These are phyloP conservation scores for Eucalyptus victrix DNA, from an alignment of 345 rosid species.

Conservation along the genomic window DNA sequence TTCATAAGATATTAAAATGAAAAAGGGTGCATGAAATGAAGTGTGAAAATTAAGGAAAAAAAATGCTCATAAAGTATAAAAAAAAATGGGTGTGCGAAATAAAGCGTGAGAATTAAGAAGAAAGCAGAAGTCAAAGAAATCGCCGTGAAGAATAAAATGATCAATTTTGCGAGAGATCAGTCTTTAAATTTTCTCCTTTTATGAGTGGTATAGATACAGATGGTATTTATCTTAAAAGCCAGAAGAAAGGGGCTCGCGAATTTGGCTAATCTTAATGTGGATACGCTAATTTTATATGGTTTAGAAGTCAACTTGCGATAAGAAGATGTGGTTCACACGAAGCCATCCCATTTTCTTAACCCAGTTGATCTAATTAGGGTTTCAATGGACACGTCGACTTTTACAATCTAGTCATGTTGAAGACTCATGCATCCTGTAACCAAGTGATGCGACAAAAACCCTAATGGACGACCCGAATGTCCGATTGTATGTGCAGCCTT, in stretches of 20 bases:
- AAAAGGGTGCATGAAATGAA: not conserved
- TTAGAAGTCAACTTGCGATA: not conserved
- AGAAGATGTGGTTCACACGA: not conserved
- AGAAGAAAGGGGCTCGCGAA: not conserved
- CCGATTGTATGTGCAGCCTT: not conserved
- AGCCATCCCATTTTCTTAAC: not conserved
- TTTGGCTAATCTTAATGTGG: not conserved
- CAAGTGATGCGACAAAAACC: not conserved
- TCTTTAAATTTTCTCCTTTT: not conserved
- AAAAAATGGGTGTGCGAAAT: not conserved
- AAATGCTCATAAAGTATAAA: not conserved
- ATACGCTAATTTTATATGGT: not conserved
- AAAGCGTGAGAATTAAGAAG: not conserved
- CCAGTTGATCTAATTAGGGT: not conserved
- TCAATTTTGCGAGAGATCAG: not conserved
- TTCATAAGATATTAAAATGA: not conserved
- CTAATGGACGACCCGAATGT: not conserved
- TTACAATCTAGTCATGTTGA: not conserved
- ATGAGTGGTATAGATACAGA: not conserved
- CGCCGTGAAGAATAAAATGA: not conserved
- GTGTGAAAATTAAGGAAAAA: not conserved
- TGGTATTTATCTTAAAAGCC: not conserved
- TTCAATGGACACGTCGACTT: not conserved
- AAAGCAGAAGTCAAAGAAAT: not conserved
- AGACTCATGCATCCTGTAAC: not conserved